Base-by-base conservation (phyloP, 495 filamentous ascomycete genomes). In the Penicillium longicatenatum region DNA sequence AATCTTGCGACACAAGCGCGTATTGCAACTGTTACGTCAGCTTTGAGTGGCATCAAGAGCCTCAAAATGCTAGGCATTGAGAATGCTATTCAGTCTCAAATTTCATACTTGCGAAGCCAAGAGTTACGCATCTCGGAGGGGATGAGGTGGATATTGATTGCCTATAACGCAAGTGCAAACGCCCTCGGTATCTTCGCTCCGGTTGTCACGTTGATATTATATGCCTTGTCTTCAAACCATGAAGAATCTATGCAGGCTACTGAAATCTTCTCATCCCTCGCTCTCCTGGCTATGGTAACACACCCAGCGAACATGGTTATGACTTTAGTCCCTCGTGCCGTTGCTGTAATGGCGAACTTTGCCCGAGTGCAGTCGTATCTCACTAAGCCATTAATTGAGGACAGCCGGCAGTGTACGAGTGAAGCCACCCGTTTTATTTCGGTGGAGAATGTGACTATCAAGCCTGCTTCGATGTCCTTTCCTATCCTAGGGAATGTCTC, bases 11-110 rank as follows among this genome's bases (percentile, higher is more conserved):
- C 81, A 0, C 76, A 83, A 51, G 71, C 62, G 49, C 78, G 81
- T 17, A 76, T 86, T 35, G 69, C 76, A 21, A 66, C 70, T 30
- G 82, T 77, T 4, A 72, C 69, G 12, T 58, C 74, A 4, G 73
- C 79, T 59, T 58, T 87, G 7, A 60, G 74, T 20, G 70, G 76
- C 0, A 80, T 84, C 55, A 85, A 86, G 57, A 75, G 75, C 30
- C 59, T 86, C 21, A 87, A 86, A 57, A 81, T 84, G 78, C 70
- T 80, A 6, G 84, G 81, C 3, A 58, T 84, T 4, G 71, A 75
- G 29, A 21, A 62, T 11, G 71, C 70, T 7, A 68, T 85, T 8
- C 61, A 79, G 20, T 31, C 19, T 20, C 45, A 43, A 10, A 19
- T 52, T 2, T 42, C 39, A 26, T 20, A 59, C 1, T 68, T 82